Percentiles rank a stretch among this genome's conserved stretches.
Evolutionary conservation across 257 asterid species (phyloP).

Genomic region (Gardenia jasminoides): DNA sequence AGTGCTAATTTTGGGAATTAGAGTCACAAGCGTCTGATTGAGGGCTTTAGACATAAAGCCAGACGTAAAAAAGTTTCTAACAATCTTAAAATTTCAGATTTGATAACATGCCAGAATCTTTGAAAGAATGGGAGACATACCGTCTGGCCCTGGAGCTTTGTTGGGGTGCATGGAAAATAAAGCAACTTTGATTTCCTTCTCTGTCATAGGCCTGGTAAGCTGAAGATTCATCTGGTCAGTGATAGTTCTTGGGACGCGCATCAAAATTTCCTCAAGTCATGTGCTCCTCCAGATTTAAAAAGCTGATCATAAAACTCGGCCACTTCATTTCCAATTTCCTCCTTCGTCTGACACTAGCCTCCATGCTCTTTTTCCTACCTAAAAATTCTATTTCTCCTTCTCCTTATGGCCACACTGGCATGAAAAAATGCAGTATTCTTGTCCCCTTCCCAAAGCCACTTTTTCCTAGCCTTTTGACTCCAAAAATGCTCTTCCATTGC

Average conservation of each 20-base stretch:
- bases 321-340: neutral
- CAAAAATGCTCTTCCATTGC: neutral
- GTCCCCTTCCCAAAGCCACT: neutral
- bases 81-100: no score
- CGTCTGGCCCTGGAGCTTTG: neutral
- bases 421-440: neutral
- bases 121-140: no score
- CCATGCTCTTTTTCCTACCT: neutral
- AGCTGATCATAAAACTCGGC: no score
- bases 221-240: neutral
- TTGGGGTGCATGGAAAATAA: neutral
- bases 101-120: no score
- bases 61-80: no score
- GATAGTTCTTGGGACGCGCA: neutral
- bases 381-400: neutral
- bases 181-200: neutral
- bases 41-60: no score
- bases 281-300: accelerated
- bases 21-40: no score
- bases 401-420: neutral
- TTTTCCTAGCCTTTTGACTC: neutral
- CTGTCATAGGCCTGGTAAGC: neutral
- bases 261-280: neutral
- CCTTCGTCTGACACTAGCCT: neutral
- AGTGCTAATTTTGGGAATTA: no score